Conservation (phyloP, 2,329 filamentous ascomycete species). For the Sporothrix humicola region DNA sequence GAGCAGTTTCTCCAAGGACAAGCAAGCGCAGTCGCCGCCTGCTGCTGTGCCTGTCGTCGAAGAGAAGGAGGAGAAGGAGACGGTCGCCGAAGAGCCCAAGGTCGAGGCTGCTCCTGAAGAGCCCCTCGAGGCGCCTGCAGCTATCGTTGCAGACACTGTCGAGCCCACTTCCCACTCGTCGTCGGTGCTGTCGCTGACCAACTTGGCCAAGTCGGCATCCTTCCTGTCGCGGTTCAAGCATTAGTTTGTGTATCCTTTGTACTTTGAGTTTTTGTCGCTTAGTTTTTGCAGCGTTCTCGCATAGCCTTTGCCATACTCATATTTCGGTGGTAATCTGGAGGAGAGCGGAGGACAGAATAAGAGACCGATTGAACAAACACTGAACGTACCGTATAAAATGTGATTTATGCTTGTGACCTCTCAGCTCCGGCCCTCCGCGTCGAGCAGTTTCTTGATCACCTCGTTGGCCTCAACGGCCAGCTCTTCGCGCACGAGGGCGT, state of each 20-base stretch:
- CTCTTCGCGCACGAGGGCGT: slow-evolving; percentile 52
- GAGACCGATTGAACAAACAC: neutral
- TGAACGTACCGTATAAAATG: neutral
- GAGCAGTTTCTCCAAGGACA: slow-evolving; percentile 44
- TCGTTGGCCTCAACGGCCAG: slow-evolving; percentile 57
- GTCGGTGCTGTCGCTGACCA: slow-evolving; percentile 36
- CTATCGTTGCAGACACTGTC: neutral
- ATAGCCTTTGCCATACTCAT: neutral
- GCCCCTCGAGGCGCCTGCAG: neutral
- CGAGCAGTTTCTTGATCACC: slow-evolving; percentile 57
- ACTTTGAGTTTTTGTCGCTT: neutral
- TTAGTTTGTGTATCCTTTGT: slow-evolving; percentile 38
- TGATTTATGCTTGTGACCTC: neutral
- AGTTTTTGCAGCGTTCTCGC: slow-evolving; percentile 13
- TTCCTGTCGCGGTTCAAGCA: slow-evolving; percentile 55
- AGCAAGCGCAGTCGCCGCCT: slow-evolving; percentile 7
- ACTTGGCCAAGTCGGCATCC: slow-evolving; percentile 42
- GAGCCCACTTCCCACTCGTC: slow-evolving; percentile 40
- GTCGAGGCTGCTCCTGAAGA: slow-evolving; percentile 38
- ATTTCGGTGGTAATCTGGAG: neutral
- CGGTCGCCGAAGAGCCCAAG: slow-evolving; percentile 25
- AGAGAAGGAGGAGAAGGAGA: neutral
- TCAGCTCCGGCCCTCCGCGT: slow-evolving; percentile 47
- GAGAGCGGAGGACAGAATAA: neutral
- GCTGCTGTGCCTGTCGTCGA: slow-evolving; percentile 23